Base-by-base conservation (phyloP, 2,329 filamentous ascomycete species). In the Bipolaris cookei region DNA sequence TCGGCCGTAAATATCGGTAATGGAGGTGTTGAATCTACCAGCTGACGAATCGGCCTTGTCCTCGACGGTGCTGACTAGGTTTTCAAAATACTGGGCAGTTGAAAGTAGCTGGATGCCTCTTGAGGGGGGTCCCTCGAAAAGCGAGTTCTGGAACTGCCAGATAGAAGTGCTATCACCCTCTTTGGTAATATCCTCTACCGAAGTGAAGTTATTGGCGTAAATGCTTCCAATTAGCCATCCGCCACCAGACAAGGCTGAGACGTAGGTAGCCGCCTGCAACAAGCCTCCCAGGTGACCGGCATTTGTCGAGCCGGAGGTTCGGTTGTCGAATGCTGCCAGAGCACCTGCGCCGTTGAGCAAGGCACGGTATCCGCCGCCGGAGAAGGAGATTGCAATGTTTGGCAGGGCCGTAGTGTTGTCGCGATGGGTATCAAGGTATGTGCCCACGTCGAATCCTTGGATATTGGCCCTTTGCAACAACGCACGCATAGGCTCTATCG, bases 1-100 rank as follows among this genome's bases (percentile, higher is more conserved):
- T 56, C 92, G 89, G 25, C 90, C 91, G 81, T 92, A 96, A 75
- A 92, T 92, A 78, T 97, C 93, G 0, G 93, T 97, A 55, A 97
- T 82, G 7, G 90, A 90, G 3, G 84, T 85, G 21, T 76, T 72
- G 75, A 84, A 94, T 0, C 54, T 35, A 70, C 83, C 93, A 7
- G 64, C 64, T 0, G 86, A 85, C 14, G 88, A 88, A 56, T 88
- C 75, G 1, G 71, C 67, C 77, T 94, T 95, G 3, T 73, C 79
- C 0, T 80, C 63, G 1, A 92, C 88, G 13, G 84, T 80, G 10
- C 84, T 75, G 5, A 79, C 70, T 14, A 94, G 75, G 25, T 87
- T 80, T 3, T 76, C 76, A 69, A 86, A 93, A 74, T 94, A 93
- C 25, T 83, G 77, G 1, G 80, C 81, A 1, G 82, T 84, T 60